These are phyloP conservation scores for Graphilbum sp. DNA, from an alignment of 2,329 filamentous ascomycete species.

Conservation along the genomic window DNA sequence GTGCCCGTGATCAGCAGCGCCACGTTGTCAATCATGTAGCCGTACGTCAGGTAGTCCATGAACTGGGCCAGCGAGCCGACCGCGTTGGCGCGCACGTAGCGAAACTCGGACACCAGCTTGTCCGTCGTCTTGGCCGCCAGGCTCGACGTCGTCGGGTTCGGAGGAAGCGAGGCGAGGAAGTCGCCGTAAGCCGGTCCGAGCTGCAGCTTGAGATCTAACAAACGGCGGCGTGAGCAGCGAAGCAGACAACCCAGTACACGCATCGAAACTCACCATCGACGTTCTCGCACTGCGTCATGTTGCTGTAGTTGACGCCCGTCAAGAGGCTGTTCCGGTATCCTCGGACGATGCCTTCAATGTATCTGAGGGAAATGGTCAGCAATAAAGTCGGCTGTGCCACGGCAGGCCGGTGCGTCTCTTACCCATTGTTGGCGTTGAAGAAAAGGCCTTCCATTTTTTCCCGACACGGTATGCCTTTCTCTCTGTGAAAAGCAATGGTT, in stretches of 20 bases:
- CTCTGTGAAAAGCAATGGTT: constrained; percentile 3
- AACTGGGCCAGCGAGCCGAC: constrained; percentile 84
- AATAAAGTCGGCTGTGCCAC: not conserved
- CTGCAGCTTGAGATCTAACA: constrained; percentile 85
- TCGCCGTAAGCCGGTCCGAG: constrained; percentile 94
- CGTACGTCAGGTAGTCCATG: constrained; percentile 96
- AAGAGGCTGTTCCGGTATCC: constrained; percentile 92
- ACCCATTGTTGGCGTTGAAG: constrained; percentile 92
- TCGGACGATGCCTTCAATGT: constrained; percentile 92
- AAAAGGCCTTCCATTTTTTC: constrained; percentile 73
- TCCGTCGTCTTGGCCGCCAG: constrained; percentile 93
- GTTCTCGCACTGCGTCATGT: constrained; percentile 93
- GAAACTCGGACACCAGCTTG: constrained; percentile 94
- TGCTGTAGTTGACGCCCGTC: constrained; percentile 80
- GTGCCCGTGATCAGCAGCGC: constrained; percentile 96
- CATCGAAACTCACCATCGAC: constrained; percentile 57
- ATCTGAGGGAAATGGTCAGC: constrained; percentile 34
- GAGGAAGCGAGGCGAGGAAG: constrained; percentile 82
- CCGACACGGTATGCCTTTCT: constrained; percentile 4
- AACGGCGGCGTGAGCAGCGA: constrained; percentile 42
- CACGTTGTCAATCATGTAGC: constrained; percentile 99
- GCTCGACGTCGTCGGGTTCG: constrained; percentile 90
- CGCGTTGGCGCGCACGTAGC: constrained; percentile 87
- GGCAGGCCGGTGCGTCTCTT: constrained; percentile 14
- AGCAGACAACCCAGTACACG: not conserved